Percentiles rank a stretch among this genome's conserved stretches.
These are phyloP conservation scores for Gaeumannomyces sp. DNA, from an alignment of 2,329 filamentous ascomycete species.

Conservation along the genomic window DNA sequence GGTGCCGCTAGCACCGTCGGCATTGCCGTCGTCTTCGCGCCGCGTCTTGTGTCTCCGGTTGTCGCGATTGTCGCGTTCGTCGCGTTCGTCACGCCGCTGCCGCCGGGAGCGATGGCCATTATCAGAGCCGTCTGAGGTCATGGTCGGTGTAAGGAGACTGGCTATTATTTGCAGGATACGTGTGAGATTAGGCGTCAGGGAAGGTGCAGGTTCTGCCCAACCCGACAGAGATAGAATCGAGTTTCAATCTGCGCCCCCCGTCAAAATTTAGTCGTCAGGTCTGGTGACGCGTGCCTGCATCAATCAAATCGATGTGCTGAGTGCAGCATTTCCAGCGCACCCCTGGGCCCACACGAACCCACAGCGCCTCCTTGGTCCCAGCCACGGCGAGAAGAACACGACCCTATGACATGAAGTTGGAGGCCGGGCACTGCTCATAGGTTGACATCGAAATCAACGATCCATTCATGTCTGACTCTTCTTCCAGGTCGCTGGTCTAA, in stretches of 20 bases:
- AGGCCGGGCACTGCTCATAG: too few relatives aligned
- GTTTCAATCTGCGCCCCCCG: neutral
- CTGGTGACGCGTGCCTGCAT: neutral
- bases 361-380: neutral
- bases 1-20: constrained; percentile 19
- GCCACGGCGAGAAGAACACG: too few relatives aligned
- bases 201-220: neutral
- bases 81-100: constrained; percentile 1
- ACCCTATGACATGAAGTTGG: too few relatives aligned
- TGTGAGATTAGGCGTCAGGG: neutral
- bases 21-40: constrained; percentile 27
- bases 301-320: neutral
- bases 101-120: constrained; percentile 1
- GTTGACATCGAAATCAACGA: too few relatives aligned
- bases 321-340: neutral
- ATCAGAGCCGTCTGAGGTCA: constrained; percentile 3
- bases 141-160: neutral
- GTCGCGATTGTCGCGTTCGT: constrained; percentile 18
- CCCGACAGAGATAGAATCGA: neutral
- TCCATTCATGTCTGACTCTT: too few relatives aligned
- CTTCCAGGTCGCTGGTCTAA: too few relatives aligned
- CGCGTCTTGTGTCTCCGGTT: constrained; percentile 19
- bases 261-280: neutral
- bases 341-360: neutral
- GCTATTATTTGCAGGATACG: neutral